Evolutionary conservation across 345 rosid species (phyloP).

Genomic region (Eucalyptus camaldulensis): DNA sequence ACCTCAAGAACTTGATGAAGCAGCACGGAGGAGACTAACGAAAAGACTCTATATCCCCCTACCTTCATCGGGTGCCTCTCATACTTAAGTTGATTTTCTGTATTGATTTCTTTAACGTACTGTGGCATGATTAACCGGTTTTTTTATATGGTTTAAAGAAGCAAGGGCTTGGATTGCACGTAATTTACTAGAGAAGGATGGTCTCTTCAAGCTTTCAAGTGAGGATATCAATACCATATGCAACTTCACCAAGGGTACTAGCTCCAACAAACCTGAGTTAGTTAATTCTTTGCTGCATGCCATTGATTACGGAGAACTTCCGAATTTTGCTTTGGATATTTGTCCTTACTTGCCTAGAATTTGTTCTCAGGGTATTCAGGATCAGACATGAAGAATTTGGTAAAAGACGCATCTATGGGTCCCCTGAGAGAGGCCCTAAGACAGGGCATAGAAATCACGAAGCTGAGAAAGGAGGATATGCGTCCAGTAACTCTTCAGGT

Average conservation of each 20-base stretch:
- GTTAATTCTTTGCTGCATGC: not conserved
- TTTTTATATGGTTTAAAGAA: conserved; percentile 29
- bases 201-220: conserved; percentile 61
- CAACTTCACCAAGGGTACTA: conserved; percentile 62
- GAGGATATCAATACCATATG: conserved; percentile 68
- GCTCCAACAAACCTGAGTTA: not conserved
- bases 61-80: conserved; percentile 66
- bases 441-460: conserved; percentile 76
- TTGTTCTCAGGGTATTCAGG: conserved; percentile 73
- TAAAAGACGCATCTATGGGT: conserved; percentile 97
- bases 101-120: not conserved
- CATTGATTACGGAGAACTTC: not conserved
- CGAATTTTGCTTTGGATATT: not conserved
- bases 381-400: conserved; percentile 95
- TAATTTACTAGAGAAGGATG: conserved; percentile 85
- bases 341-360: not conserved
- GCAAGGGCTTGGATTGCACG: conserved; percentile 92
- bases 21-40: conserved; percentile 90
- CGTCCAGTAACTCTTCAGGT: conserved; percentile 70
- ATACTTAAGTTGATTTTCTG: not conserved
- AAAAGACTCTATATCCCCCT: conserved; percentile 92
- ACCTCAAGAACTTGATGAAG: conserved; percentile 98
- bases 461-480: conserved; percentile 82
- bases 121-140: not conserved
- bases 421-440: conserved; percentile 88